phyloP scores from a whole-genome alignment of 2,329 filamentous ascomycete genomes.

The Cercospora sp. region DNA sequence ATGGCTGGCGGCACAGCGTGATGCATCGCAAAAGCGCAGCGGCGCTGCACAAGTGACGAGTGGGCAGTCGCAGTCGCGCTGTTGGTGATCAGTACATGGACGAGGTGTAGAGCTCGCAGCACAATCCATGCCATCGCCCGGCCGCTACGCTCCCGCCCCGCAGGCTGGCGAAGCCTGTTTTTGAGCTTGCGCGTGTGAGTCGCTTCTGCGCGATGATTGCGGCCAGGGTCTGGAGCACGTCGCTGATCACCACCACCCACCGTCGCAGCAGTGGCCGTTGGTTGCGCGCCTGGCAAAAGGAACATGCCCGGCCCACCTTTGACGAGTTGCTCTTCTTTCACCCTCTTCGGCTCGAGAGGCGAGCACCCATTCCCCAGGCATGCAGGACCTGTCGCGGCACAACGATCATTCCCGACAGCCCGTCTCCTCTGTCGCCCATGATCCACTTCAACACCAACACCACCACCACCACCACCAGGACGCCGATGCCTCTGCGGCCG shows the following conservation, averaged over 20 bases:
- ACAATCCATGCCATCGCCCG: background rate
- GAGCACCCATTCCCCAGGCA: background rate
- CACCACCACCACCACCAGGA: slow-evolving; percentile 16
- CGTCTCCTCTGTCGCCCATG: background rate
- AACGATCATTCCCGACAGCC: background rate
- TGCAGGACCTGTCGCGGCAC: slow-evolving; percentile 7
- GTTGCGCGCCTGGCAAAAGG: background rate
- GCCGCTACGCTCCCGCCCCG: background rate
- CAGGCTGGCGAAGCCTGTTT: background rate
- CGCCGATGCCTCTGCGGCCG: slow-evolving; percentile 4
- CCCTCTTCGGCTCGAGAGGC: background rate
- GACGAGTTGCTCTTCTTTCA: slow-evolving; percentile 2
- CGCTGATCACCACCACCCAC: background rate
- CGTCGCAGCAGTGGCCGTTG: background rate
- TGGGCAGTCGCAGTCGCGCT: background rate
- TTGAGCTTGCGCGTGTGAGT: background rate
- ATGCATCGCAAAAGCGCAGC: background rate
- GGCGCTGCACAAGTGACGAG: background rate
- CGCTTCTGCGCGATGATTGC: slow-evolving; percentile 1
- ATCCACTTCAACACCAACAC: background rate
- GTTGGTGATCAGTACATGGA: background rate
- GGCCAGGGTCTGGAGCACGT: slow-evolving; percentile 5
- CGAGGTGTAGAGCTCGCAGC: background rate
- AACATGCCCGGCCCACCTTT: slow-evolving; percentile 11
- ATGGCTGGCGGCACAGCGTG: background rate